Evolutionary conservation across 345 rosid species (phyloP).

Genomic region (Hevea brasiliensis): DNA sequence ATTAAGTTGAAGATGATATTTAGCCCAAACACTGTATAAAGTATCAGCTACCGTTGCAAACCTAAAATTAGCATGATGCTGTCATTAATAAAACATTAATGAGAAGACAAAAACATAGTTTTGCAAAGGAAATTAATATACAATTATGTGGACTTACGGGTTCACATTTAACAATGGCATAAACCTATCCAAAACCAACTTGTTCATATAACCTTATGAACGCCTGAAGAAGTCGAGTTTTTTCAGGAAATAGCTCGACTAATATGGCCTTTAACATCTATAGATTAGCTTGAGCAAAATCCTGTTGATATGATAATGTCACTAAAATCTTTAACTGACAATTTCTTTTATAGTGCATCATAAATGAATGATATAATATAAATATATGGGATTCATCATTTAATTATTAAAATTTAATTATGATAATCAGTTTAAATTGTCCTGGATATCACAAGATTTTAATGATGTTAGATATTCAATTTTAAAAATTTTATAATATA

Average conservation of each 20-base stretch:
- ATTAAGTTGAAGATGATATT: slow-evolving; percentile 76
- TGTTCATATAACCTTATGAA: slow-evolving; percentile 75
- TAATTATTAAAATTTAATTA: too few species aligned
- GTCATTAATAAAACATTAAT: background rate
- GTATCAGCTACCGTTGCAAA: slow-evolving; percentile 70
- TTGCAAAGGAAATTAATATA: background rate
- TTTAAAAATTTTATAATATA: too few species aligned
- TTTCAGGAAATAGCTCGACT: background rate
- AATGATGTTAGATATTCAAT: too few species aligned
- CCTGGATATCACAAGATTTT: too few species aligned
- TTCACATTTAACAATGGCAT: slow-evolving; percentile 77
- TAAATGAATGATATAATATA: too few species aligned
- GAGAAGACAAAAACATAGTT: background rate
- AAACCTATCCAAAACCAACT: slow-evolving; percentile 93
- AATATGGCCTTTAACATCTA: background rate
- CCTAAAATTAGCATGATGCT: slow-evolving; percentile 37
- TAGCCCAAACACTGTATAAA: slow-evolving; percentile 81
- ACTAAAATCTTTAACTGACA: background rate
- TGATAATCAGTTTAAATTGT: too few species aligned
- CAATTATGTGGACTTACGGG: slow-evolving; percentile 49
- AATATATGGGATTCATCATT: too few species aligned
- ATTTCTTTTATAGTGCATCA: background rate
- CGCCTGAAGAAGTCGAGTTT: slow-evolving; percentile 53
- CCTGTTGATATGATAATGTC: background rate
- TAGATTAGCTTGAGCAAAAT: background rate